Base-by-base conservation (phyloP, 163 green algal species). In the Prototheca wickerhamii region DNA sequence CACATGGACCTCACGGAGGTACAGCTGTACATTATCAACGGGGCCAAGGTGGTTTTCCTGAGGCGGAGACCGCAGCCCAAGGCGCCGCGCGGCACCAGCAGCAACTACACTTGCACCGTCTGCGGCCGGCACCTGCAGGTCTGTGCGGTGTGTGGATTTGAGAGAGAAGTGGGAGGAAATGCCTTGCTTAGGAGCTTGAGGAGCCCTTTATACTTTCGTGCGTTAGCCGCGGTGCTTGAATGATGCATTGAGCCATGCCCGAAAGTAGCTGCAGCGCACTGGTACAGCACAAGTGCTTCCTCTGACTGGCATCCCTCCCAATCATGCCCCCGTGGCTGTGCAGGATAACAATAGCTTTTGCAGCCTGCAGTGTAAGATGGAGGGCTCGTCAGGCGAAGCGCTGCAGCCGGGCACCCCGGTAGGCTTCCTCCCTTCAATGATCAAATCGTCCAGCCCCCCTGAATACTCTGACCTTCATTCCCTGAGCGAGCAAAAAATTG, bases 11-110 rank as follows among this genome's bases (percentile, higher is more conserved):
- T 80, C 28, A 40, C 25, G 3, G 64, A 64, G 43, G 78, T 89
- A 52, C 82, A 89, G 61, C 64, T 79, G 30, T 87, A 87, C 70
- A 67, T 84, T 23, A 87, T 87, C 62, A 87, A 87, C 61, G 67
- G 60, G n/a, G 61, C 49, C 29, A 71, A 77, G 43, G 85, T 89
- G 31, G 58, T 89, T 21, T 89, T 89, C 64, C 68, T 89, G 6
- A 70, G 72, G 4, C 64, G 74, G 34, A 70, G 82, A 12, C 82
- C 82, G 42, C 82, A 89, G 60, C 65, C 76, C 17, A 61, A 72
- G 18, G 65, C 74, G 21, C 66, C 66, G 55, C 82, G 77, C 51
- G 68, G 75, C 35, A 64, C 64, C 35, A 64, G 69, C 18, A 69
- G 74, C 28, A 53, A 58, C 31, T 57, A 30, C 35, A 42, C 58